Evolutionary conservation across 2,329 filamentous ascomycete genomes (phyloP).

Genomic region (Pseudocercospora vitis): DNA sequence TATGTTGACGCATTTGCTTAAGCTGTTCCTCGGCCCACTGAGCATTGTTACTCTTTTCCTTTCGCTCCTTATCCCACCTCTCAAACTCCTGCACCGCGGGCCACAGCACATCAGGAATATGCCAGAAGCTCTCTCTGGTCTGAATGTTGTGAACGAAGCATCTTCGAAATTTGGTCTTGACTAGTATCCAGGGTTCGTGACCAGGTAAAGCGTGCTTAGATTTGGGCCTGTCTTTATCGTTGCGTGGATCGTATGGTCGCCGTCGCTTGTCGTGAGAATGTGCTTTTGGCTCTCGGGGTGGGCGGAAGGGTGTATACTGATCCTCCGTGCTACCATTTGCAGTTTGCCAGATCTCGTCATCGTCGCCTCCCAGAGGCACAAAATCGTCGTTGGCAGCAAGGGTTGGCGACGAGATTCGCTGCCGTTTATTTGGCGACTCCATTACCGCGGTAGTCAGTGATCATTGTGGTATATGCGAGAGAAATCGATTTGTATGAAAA

Average conservation of each 20-base stretch:
- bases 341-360: slow-evolving; percentile 12
- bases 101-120: slow-evolving; percentile 84
- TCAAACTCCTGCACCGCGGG: slow-evolving; percentile 70
- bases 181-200: slow-evolving; percentile 82
- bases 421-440: slow-evolving; percentile 32
- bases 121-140: slow-evolving; percentile 91
- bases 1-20: slow-evolving; percentile 30
- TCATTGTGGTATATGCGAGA: too few relatives aligned
- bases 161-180: slow-evolving; percentile 87
- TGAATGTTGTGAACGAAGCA: slow-evolving; percentile 86
- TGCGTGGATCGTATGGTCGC: slow-evolving; percentile 28
- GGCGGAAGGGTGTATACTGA: slow-evolving; percentile 14
- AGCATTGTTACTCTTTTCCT: slow-evolving; percentile 44
- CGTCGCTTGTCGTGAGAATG: not conserved
- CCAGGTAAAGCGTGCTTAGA: slow-evolving; percentile 76
- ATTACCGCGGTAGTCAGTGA: slow-evolving; percentile 13
- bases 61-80: slow-evolving; percentile 68
- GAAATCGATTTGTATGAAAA: too few relatives aligned
- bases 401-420: slow-evolving; percentile 25
- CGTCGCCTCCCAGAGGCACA: slow-evolving; percentile 28
- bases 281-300: slow-evolving; percentile 11
- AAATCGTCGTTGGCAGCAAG: slow-evolving; percentile 30
- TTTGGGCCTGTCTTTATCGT: slow-evolving; percentile 71
- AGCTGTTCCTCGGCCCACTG: slow-evolving; percentile 37
- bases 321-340: slow-evolving; percentile 2